These are phyloP conservation scores for Lentinula raphanica DNA, from an alignment of 768 basidiomycete genomes.

Conservation along the genomic window DNA sequence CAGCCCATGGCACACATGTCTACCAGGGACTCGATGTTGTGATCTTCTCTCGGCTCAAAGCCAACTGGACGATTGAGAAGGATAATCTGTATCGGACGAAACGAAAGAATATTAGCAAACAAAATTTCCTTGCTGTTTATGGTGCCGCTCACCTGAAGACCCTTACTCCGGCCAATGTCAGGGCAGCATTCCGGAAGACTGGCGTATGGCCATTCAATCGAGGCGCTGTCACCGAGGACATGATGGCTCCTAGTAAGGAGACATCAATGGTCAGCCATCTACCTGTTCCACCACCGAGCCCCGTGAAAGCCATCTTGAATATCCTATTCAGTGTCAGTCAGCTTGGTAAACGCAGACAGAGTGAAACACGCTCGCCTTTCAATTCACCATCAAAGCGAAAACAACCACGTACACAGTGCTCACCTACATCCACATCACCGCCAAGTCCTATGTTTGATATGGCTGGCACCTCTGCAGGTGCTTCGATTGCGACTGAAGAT, in stretches of 20 bases:
- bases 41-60: slow-evolving; percentile 15
- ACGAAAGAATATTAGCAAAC: not conserved
- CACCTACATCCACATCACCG: too few species aligned
- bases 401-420: too few species aligned
- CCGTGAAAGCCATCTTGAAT: too few species aligned
- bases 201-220: slow-evolving; percentile 28
- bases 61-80: too few species aligned
- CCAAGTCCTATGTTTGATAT: too few species aligned
- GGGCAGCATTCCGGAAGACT: slow-evolving; percentile 22
- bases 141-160: not conserved
- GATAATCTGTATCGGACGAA: not conserved
- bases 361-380: too few species aligned
- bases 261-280: not conserved
- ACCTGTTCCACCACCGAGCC: too few species aligned
- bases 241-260: slow-evolving; percentile 26
- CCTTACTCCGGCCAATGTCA: not conserved
- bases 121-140: not conserved
- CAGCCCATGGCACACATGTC: slow-evolving; percentile 8
- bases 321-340: too few species aligned
- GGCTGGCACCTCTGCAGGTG: too few species aligned
- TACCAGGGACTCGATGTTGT: slow-evolving; percentile 22
- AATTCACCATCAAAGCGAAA: too few species aligned
- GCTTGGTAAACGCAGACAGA: too few species aligned
- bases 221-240: slow-evolving; percentile 17
- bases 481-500: too few species aligned